Base-by-base conservation (phyloP, 2,329 filamentous ascomycete genomes). In the Pseudogymnoascus sp. region DNA sequence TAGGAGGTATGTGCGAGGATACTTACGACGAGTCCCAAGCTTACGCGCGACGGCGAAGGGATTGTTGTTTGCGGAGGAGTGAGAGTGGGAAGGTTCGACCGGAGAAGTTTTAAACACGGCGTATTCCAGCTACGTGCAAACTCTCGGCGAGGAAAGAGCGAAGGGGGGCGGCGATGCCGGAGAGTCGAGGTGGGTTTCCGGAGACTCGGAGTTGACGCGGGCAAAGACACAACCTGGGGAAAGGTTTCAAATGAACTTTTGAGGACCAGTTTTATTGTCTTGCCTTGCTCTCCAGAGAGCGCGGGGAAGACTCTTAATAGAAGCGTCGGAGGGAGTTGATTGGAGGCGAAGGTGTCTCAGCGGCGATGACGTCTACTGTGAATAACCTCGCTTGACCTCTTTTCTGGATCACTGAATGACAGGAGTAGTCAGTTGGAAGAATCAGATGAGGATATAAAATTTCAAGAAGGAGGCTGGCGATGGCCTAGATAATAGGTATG, bases 101-200 rank as follows among this genome's bases (percentile, higher is more conserved):
- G 59, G 38, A 61, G 61, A 66, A 66, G 65, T 60, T 63, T 29
- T 60, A 65, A 65, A 59, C 65, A 68, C 69, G 68, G 68, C 67
- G 69, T 71, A 69, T 70, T 71, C 69, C 66, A 71, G 69, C 67
- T 66, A 65, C 67, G 66, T 67, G 64, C 65, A 63, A 38, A 38
- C 63, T 63, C 63, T 43, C 67, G 62, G 63, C 61, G 61, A 52
- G 61, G 37, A 62, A 60, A 49, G 60, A 33, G 60, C 62, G 64
- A 64, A 64, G 33, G 23, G 59, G 29, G 60, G 29, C 62, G 58
- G 60, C 37, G 45, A 39, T 38, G 45, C 37, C 39, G 41, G 7
- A 23, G 39, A 29, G 19, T 38, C 19, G 29, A 19, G 61, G 37
- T 35, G 39, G 58, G 29, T 39, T 59, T 35, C 19, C 38, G 41